Base-by-base conservation (phyloP, 2,329 filamentous ascomycete species). In the Ascocoryne sarcoides region DNA sequence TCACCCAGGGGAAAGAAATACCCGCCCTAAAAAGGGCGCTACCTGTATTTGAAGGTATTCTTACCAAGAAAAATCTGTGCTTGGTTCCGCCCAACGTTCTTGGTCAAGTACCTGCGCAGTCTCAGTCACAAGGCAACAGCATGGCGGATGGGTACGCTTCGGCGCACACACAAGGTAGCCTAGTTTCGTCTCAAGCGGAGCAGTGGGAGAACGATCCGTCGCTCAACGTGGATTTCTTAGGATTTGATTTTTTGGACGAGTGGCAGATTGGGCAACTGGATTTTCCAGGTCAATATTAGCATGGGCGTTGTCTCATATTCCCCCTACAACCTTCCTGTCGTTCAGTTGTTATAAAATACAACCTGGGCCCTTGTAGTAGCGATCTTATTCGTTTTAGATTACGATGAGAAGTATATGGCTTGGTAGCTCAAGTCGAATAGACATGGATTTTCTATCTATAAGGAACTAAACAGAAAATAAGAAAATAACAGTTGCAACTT, bases 31-130 rank as follows among this genome's bases (percentile, higher is more conserved):
- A 39, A 32, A 39, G 36, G 32, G 36, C 36, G 36, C 29, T 39
- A 29, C 36, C 29, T 15, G 18, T 39, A 39, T 39, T 39, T 32
- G 36, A 39, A 29, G 28, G 32, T 26, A 39, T 39, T 39, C 36
- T 39, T 39, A 29, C 36, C 36, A 39, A 39, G 29, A 32, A 39
- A 39, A 39, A 39, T 39, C 36, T 39, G 29, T 39, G 32, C 36
- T 39, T 39, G 17, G 26, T 39, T 39, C 29, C 36, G 18, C 36
- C 36, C 28, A 32, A 39, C 28, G 32, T 37, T 37, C 36, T 37
- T 26, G 36, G 16, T 32, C 36, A 39, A 39, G 36, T 39, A 20
- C 28, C 36, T 39, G 36, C 36, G 36, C 36, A 39, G 36, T 39
- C 36, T 12, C 36, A 39, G 36, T 32, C 29, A 39, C 36, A 39